Evolutionary conservation across 768 basidiomycete species (phyloP), one percentile per base, ranked within the genome.

Genomic region (Phylloporus sp.): DNA sequence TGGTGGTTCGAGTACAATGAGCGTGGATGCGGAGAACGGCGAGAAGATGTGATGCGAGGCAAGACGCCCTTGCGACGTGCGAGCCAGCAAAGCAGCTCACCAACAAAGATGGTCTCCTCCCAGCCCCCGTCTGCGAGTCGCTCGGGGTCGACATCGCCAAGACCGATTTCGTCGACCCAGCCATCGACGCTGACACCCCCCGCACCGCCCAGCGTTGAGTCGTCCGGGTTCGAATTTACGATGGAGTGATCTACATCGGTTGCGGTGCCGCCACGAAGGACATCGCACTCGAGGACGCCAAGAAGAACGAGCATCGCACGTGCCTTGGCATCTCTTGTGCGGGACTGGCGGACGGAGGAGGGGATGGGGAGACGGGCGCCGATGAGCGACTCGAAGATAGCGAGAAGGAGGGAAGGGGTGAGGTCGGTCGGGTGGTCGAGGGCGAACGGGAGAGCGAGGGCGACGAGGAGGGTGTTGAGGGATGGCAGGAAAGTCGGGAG

Each of bases 291-390:
- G 6, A 90, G 71, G 6, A 87, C 77, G 2, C 86, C 86, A 7
- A 90, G 71, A 45, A 90, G 84, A 4, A 89, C 71, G 56, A 89
- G 86, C 72, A 84, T 82, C 26, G 77, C 78, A 38, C 83, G 77
- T 1, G 85, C 62, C 54, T 80, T 80, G 8, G 71, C 68, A 1
- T 52, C 46, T 46, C 48, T 34, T 42, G 63, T 68, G 56, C 70
- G 63, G 29, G 71, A 67, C 43, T 68, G 53, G 50, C 74, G 67
- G 21, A 68, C 59, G 17, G 61, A 38, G 7, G 55, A 26, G 17
- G 58, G 35, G 13, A 80, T 69, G 3, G 80, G 78, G 9, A 89
- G 76, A 21, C 80, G 77, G 6, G 67, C 59, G 18, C 66, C 60
- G 29, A 86, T 68, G 34, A 88, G 65, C 2, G 74, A 78, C 52